Conservation (phyloP, 78 protist species). For the Salpingoeca rosetta region DNA sequence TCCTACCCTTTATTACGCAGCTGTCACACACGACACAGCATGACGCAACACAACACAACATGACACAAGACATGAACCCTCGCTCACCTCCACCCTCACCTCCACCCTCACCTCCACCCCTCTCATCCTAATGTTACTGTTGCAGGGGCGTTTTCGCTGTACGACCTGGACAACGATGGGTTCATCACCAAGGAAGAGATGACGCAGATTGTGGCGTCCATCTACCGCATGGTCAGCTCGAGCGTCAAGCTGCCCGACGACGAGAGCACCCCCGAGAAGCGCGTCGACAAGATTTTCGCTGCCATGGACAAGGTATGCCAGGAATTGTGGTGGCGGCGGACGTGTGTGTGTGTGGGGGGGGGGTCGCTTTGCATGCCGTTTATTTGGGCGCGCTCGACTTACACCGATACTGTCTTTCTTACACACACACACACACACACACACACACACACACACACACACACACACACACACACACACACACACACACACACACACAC, state of each 20-base stretch:
- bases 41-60: no score
- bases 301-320: slow-evolving; percentile 18
- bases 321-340: neutral
- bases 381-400: neutral
- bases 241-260: neutral
- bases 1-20: neutral
- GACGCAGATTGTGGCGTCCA: slow-evolving; percentile 1
- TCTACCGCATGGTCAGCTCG: slow-evolving; percentile 25
- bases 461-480: no score
- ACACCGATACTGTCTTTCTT: no score
- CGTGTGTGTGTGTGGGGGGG: no score
- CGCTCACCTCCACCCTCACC: no score
- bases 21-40: no score
- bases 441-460: no score
- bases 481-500: no score
- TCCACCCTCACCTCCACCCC: no score
- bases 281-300: slow-evolving; percentile 19
- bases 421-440: no score
- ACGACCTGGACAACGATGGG: slow-evolving; percentile 25
- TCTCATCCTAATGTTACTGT: neutral
- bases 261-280: slow-evolving; percentile 30
- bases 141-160: slow-evolving; percentile 31
- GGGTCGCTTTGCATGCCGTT: no score
- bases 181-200: slow-evolving; percentile 22
- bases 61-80: no score